Percentiles rank a stretch among this genome's conserved stretches.
Conservation (phyloP, 352 stramenopile species). For the Thalassiosira hispida region DNA sequence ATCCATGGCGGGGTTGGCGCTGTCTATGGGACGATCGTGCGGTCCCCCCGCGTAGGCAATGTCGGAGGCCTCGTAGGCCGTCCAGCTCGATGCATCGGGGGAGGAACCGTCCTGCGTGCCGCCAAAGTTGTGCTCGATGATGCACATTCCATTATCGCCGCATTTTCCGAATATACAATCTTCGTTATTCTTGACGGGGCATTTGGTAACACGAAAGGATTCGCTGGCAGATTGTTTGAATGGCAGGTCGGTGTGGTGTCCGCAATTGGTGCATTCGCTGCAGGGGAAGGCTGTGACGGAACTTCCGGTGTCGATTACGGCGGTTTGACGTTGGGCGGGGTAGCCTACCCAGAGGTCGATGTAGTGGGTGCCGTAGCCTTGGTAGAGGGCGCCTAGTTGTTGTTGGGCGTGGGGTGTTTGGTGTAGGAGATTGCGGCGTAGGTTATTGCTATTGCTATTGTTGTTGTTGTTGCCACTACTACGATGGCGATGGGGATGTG, state of each 20-base stretch:
- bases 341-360: slow-evolving; percentile 85
- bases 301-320: slow-evolving; percentile 96
- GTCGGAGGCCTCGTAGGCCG: slow-evolving; percentile 67
- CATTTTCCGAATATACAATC: slow-evolving; percentile 24
- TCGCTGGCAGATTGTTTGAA: slow-evolving; percentile 5
- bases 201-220: slow-evolving; percentile 8
- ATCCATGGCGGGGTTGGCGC: slow-evolving; percentile 11
- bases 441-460: neutral
- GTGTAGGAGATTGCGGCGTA: neutral
- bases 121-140: slow-evolving; percentile 9
- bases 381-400: slow-evolving; percentile 59
- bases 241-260: slow-evolving; percentile 81
- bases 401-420: neutral
- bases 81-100: slow-evolving; percentile 45
- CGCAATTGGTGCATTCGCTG: slow-evolving; percentile 88
- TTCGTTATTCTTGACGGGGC: neutral
- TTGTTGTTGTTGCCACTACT: neutral
- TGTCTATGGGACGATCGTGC: slow-evolving; percentile 41
- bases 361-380: slow-evolving; percentile 87
- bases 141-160: neutral
- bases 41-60: slow-evolving; percentile 58
- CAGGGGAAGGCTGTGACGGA: slow-evolving; percentile 95
- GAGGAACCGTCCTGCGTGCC: neutral
- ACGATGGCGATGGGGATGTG: neutral
- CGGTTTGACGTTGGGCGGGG: slow-evolving; percentile 82